Conservation (phyloP, 2,329 filamentous ascomycete genomes). For the Aspergillus neotritici region DNA sequence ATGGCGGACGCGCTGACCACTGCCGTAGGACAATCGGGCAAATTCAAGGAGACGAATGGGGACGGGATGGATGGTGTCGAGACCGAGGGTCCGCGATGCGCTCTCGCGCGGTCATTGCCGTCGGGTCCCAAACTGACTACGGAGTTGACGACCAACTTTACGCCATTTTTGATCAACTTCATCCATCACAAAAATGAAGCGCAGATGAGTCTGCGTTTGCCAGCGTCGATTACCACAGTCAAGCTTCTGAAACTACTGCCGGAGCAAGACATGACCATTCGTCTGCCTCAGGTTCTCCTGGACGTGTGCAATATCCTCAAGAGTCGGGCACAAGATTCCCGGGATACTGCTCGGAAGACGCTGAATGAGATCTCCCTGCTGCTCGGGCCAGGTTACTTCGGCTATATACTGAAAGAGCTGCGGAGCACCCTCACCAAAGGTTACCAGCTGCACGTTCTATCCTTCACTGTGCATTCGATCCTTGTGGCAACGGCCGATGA, state of each 20-base stretch:
- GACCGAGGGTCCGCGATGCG: slow-evolving; percentile 29
- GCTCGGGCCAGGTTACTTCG: slow-evolving; percentile 75
- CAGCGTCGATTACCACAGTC: slow-evolving; percentile 80
- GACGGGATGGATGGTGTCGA: slow-evolving; percentile 27
- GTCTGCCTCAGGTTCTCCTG: slow-evolving; percentile 75
- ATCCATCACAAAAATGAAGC: slow-evolving; percentile 92
- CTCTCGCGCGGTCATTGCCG: slow-evolving; percentile 62
- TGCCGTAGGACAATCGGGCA: slow-evolving; percentile 40
- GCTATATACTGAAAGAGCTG: slow-evolving; percentile 89
- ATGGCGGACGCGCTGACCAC: slow-evolving; percentile 69
- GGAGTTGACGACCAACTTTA: slow-evolving; percentile 68
- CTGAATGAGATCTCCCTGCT: slow-evolving; percentile 75
- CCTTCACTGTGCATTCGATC: slow-evolving; percentile 90
- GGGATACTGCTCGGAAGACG: slow-evolving; percentile 86
- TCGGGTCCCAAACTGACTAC: slow-evolving; percentile 60
- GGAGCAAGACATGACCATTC: slow-evolving; percentile 62
- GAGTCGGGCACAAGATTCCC: slow-evolving; percentile 79
- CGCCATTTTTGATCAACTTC: slow-evolving; percentile 75
- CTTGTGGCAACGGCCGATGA: slow-evolving; percentile 68
- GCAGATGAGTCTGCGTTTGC: slow-evolving; percentile 86
- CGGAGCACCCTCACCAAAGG: slow-evolving; percentile 75
- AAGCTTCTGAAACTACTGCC: slow-evolving; percentile 81
- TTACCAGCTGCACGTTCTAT: slow-evolving; percentile 91
- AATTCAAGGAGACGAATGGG: slow-evolving; percentile 12
- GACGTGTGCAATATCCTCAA: slow-evolving; percentile 91